These are phyloP conservation scores for grape (Vitis vinifera) DNA, from an alignment of 164 flowering plant species.

Conservation along the genomic window DNA sequence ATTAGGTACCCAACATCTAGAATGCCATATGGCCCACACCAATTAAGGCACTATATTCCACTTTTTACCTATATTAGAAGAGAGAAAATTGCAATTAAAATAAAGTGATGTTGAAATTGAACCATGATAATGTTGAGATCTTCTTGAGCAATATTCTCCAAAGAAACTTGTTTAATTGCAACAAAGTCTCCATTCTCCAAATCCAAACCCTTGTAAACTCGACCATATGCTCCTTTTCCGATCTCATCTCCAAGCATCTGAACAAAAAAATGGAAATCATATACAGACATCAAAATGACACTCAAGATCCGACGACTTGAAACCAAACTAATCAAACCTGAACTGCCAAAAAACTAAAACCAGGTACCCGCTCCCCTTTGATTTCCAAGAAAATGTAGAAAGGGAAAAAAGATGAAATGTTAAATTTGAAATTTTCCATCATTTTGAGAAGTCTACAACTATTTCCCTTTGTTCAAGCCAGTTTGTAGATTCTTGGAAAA, in stretches of 20 bases:
- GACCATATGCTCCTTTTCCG: slow-evolving; percentile 98
- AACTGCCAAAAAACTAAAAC: not conserved
- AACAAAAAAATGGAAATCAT: slow-evolving; percentile 5
- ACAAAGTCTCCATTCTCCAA: slow-evolving; percentile 99
- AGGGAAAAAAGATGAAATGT: not conserved
- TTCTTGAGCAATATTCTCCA: slow-evolving; percentile 97
- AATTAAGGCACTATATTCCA: not conserved
- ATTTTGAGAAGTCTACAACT: too few relatives aligned
- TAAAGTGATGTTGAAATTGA: slow-evolving; percentile 11
- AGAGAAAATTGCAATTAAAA: not conserved
- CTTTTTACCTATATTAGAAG: not conserved
- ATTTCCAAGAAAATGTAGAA: not conserved
- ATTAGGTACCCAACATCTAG: too few relatives aligned
- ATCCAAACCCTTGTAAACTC: slow-evolving; percentile 99
- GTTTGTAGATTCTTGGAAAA: too few relatives aligned
- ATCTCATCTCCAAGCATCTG: slow-evolving; percentile 99
- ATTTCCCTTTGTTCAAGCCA: too few relatives aligned
- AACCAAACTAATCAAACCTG: not conserved
- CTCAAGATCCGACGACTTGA: not conserved
- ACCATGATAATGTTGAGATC: slow-evolving; percentile 98
- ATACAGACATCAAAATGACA: slow-evolving; percentile 1
- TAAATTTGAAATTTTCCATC: too few relatives aligned
- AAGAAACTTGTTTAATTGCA: slow-evolving; percentile 95
- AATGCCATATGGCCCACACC: too few relatives aligned
- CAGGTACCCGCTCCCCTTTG: not conserved